Conservation (phyloP, 148 eudicot species). For the Euryodendron excelsum region DNA sequence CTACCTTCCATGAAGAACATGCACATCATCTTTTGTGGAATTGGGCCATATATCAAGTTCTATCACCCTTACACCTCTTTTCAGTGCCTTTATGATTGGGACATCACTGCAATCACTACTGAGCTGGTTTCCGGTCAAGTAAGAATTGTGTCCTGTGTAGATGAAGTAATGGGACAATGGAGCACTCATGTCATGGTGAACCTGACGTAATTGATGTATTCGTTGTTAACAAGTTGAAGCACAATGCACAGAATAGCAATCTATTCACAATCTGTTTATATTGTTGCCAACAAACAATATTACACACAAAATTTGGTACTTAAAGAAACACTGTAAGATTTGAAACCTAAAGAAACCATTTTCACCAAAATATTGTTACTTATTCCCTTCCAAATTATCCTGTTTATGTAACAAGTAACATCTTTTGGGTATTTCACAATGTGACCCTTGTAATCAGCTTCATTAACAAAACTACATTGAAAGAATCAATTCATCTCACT, state of each 20-base stretch:
- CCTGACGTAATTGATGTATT: slow-evolving; percentile 34
- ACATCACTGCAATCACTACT: slow-evolving; percentile 81
- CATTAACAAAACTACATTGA: background rate
- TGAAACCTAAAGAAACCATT: background rate
- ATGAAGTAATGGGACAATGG: slow-evolving; percentile 88
- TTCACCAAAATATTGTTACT: background rate
- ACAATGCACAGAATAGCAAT: background rate
- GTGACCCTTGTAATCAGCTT: background rate
- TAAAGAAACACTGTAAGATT: background rate
- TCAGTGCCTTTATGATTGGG: slow-evolving; percentile 65
- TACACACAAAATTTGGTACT: background rate
- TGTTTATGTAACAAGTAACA: background rate
- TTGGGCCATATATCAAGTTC: slow-evolving; percentile 95
- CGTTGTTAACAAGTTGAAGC: background rate
- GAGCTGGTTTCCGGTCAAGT: slow-evolving; percentile 81
- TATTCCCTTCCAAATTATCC: background rate
- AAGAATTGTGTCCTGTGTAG: slow-evolving; percentile 87
- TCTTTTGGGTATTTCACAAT: background rate
- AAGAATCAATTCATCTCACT: background rate
- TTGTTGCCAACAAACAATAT: background rate
- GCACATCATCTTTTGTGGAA: slow-evolving; percentile 52
- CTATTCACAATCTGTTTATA: background rate
- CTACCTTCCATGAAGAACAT: slow-evolving; percentile 81
- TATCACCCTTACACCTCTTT: slow-evolving; percentile 79
- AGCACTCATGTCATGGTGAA: slow-evolving; percentile 77